A percentile compares a stretch with the other conserved stretches of the same genome.
phyloP scores from a whole-genome alignment of 306 rosid species.

The Citrullus colocynthis region DNA sequence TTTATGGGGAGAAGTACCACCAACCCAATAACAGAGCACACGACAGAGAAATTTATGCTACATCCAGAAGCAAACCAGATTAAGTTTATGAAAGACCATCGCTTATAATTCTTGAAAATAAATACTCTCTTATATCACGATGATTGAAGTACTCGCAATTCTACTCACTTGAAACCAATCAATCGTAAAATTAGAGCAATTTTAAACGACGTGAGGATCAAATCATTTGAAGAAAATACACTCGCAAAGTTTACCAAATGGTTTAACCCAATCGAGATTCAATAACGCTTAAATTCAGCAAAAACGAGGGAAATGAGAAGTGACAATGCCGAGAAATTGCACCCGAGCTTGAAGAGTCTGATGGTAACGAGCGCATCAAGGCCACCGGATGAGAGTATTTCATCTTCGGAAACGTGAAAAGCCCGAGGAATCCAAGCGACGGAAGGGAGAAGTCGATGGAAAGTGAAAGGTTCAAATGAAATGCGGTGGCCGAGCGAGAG shows the following conservation, averaged over 20 bases:
- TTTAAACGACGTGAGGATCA: not conserved
- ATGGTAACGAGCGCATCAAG: slow-evolving; percentile 74
- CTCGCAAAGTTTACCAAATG: not conserved
- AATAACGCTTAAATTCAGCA: not conserved
- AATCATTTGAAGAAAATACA: not conserved
- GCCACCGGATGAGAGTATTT: slow-evolving; percentile 43
- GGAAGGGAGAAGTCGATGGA: slow-evolving; percentile 50
- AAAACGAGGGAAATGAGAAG: not conserved
- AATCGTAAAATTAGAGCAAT: not conserved
- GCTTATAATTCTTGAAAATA: not conserved
- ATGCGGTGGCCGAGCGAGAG: slow-evolving; percentile 26
- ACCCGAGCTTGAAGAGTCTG: slow-evolving; percentile 82
- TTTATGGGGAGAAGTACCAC: slow-evolving; percentile 58
- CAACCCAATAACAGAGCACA: slow-evolving; percentile 63
- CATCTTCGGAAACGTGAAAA: slow-evolving; percentile 39
- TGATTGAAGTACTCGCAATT: not conserved
- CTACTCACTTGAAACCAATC: not conserved
- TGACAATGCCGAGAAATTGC: not conserved
- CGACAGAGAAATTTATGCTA: slow-evolving; percentile 62
- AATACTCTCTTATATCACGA: not conserved
- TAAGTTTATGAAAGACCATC: not conserved
- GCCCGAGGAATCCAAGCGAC: slow-evolving; percentile 56
- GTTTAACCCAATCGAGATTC: not conserved
- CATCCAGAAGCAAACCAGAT: slow-evolving; percentile 12
- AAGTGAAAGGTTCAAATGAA: slow-evolving; percentile 11